Evolutionary conservation across 331 rosid genomes (phyloP).

Genomic region (Cydonia oblonga): DNA sequence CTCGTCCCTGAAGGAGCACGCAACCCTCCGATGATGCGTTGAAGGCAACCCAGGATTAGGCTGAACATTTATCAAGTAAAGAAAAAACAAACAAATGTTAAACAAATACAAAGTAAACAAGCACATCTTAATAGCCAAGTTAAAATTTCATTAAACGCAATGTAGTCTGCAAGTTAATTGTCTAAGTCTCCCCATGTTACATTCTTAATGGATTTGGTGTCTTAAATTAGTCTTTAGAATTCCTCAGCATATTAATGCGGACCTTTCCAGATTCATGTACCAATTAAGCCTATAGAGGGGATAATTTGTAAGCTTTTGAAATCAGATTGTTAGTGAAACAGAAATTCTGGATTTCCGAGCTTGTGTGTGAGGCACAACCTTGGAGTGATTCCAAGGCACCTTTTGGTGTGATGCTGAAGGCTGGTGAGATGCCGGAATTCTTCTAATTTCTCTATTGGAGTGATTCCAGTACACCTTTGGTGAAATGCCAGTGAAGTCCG

Average conservation of each 20-base stretch:
- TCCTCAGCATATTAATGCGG: not conserved
- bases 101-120: not conserved
- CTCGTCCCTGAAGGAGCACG: slow-evolving; percentile 92
- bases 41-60: slow-evolving; percentile 83
- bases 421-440: not conserved
- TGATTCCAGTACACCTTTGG: not conserved
- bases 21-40: slow-evolving; percentile 95
- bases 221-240: not conserved
- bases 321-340: not conserved
- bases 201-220: too few relatives aligned
- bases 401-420: not conserved
- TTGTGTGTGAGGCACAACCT: not conserved
- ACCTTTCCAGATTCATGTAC: not conserved
- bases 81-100: slow-evolving; percentile 16
- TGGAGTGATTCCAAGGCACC: not conserved
- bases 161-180: not conserved
- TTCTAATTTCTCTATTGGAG: not conserved
- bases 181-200: not conserved
- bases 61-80: slow-evolving; percentile 39
- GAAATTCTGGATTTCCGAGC: not conserved
- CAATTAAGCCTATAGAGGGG: not conserved
- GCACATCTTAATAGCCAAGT: not conserved
- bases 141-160: not conserved
- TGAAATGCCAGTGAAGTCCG: not conserved
- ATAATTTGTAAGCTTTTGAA: not conserved